Evolutionary conservation across 306 rosid species (phyloP).

Genomic region (Hippophae rhamnoides): DNA sequence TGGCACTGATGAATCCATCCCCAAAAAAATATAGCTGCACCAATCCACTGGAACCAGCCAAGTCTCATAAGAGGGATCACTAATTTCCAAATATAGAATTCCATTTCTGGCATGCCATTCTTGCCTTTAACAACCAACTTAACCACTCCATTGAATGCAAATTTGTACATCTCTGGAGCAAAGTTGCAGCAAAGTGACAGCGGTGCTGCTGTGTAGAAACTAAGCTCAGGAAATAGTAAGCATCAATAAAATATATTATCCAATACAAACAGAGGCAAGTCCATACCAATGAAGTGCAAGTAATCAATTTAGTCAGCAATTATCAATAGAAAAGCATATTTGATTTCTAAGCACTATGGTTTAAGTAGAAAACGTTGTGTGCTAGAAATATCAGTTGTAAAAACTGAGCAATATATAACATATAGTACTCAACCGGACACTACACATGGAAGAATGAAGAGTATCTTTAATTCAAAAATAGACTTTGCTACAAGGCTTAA

Average conservation of each 20-base stretch:
- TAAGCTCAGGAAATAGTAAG: constrained; percentile 36
- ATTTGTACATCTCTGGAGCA: constrained; percentile 43
- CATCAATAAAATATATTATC: constrained; percentile 21
- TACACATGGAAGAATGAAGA: not conserved
- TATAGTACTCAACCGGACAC: not conserved
- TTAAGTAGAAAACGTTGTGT: not conserved
- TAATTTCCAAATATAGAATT: constrained; percentile 41
- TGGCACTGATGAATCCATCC: constrained; percentile 78
- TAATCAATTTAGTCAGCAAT: not conserved
- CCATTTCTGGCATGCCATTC: constrained; percentile 40
- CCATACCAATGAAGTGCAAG: not conserved
- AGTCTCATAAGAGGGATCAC: constrained; percentile 50
- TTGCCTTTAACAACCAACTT: constrained; percentile 69
- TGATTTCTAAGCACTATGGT: not conserved
- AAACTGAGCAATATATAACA: not conserved
- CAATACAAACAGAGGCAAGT: not conserved
- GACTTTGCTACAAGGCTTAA: not conserved
- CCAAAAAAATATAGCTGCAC: constrained; percentile 60
- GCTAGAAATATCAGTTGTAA: not conserved
- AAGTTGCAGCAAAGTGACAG: constrained; percentile 72
- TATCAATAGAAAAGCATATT: not conserved
- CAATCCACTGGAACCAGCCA: constrained; percentile 70
- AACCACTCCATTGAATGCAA: constrained; percentile 29
- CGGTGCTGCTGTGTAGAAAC: constrained; percentile 82
- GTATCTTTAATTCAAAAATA: too few relatives aligned